Base-by-base conservation (phyloP, 1,139 yeast species). In the Hansenula lynferdii region DNA sequence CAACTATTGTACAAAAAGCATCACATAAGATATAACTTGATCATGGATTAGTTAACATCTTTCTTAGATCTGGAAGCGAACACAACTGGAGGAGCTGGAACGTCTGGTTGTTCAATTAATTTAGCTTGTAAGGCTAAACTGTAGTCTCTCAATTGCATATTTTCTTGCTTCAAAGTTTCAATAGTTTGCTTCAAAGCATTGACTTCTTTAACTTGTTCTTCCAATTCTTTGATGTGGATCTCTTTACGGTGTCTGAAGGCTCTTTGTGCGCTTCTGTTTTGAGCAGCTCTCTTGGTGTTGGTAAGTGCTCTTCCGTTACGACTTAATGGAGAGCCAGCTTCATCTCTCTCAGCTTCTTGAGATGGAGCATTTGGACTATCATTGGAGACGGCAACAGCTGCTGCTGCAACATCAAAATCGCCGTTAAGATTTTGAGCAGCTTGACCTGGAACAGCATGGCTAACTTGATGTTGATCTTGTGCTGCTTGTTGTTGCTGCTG, bases 181-280 rank as follows among this genome's bases (percentile, higher is more conserved):
- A 84, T 72, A 12, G 79, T 73, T 48, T 75, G 79, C 55, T 77
- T 75, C 51, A 83, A 64, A 25, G 65, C 65, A 43, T 75, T 77
- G 36, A 77, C 75, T 56, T 80, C 82, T 35, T 72, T 69, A 6
- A 85, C 85, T 56, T 80, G 80, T 28, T 67, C 61, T 62, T 87
- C 96, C 44, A 87, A 68, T 36, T 85, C 90, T 60, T 80, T 83
- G 49, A 87, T 77, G 53, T 85, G 79, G 44, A 75, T 73, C 50
- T 85, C 95, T 57, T 84, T 81, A 42, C 96, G 71, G 55, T 78
- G 80, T 56, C 96, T 72, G 63, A 86, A 87, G 10, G 95, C 95
- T 50, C 85, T 75, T 61, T 87, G 96, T 1, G 96, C 96, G 43
- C 77, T 80, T 54, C 96, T 69, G 64, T 87, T 87, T 61, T 87